phyloP scores from a whole-genome alignment of 2,329 filamentous ascomycete genomes.

The Sporothrix euskadiensis region DNA sequence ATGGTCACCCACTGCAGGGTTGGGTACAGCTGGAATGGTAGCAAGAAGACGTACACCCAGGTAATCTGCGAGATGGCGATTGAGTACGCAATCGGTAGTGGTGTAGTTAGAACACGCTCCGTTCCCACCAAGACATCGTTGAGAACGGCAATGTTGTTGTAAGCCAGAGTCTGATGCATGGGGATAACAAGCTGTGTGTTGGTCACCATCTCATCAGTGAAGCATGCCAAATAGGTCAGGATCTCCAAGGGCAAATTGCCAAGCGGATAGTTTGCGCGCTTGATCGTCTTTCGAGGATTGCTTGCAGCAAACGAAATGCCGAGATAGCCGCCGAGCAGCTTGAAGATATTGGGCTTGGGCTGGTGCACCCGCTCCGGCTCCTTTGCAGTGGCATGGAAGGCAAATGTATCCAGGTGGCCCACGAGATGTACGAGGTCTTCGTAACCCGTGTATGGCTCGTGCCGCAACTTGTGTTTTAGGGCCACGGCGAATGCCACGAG shows the following conservation, averaged over 20 bases:
- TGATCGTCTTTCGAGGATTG: conserved; percentile 69
- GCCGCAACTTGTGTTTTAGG: conserved; percentile 72
- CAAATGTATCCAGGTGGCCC: conserved; percentile 66
- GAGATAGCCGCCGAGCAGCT: conserved; percentile 62
- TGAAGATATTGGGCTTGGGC: conserved; percentile 44
- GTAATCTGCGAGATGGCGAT: conserved; percentile 77
- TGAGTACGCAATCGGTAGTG: conserved; percentile 68
- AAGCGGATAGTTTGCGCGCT: conserved; percentile 64
- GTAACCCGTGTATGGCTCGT: conserved; percentile 71
- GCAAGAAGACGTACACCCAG: conserved; percentile 70
- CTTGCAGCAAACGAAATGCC: conserved; percentile 67
- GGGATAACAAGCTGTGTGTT: conserved; percentile 51
- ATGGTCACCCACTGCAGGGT: conserved; percentile 68
- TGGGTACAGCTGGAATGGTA: conserved; percentile 69
- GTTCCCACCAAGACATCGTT: conserved; percentile 67
- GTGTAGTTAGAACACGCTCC: conserved; percentile 73
- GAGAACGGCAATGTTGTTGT: conserved; percentile 53
- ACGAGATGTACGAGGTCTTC: conserved; percentile 64
- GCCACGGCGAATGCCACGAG: conserved; percentile 68
- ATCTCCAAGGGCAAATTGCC: conserved; percentile 74
- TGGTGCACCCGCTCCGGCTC: conserved; percentile 43
- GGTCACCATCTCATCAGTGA: conserved; percentile 58
- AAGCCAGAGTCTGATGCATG: conserved; percentile 54
- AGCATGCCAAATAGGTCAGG: conserved; percentile 63
- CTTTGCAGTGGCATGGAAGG: conserved; percentile 47